phyloP scores from a whole-genome alignment of 2,329 filamentous ascomycete genomes.

The Emydomyces testavorans region DNA sequence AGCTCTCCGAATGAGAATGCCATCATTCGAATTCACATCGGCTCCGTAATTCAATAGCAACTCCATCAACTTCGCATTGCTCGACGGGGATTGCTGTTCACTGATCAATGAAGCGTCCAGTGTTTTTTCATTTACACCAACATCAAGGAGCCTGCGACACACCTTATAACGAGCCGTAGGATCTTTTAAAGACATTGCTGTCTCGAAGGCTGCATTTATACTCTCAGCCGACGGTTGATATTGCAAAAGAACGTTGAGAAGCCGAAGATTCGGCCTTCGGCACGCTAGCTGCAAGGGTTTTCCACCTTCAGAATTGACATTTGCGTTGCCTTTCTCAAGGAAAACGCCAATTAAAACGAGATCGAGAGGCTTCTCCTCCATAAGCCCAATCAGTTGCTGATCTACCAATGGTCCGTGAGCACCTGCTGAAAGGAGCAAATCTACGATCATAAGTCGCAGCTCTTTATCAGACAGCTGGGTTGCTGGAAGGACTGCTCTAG shows the following conservation, averaged over 20 bases:
- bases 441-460: slow-evolving; percentile 14
- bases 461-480: slow-evolving; percentile 11
- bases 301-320: slow-evolving; percentile 15
- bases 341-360: slow-evolving; percentile 15
- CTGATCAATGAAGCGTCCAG: slow-evolving; percentile 13
- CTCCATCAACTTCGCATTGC: slow-evolving; percentile 14
- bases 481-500: slow-evolving; percentile 14
- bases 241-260: slow-evolving; percentile 15
- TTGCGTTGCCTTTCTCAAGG: slow-evolving; percentile 16
- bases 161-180: slow-evolving; percentile 13
- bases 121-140: slow-evolving; percentile 15
- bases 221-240: slow-evolving; percentile 12
- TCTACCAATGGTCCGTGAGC: slow-evolving; percentile 15
- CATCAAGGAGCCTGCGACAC: slow-evolving; percentile 15
- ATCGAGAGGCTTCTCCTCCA: slow-evolving; percentile 15
- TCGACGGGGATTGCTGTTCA: slow-evolving; percentile 12
- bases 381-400: slow-evolving; percentile 12
- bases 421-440: slow-evolving; percentile 16
- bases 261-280: slow-evolving; percentile 9
- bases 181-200: slow-evolving; percentile 11
- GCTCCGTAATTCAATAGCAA: slow-evolving; percentile 16
- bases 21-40: slow-evolving; percentile 15
- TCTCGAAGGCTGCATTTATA: slow-evolving; percentile 12
- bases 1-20: slow-evolving; percentile 15
- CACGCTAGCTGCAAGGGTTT: slow-evolving; percentile 13